Evolutionary conservation across 2,329 filamentous ascomycete genomes (phyloP).

Genomic region (Ophiocordyceps camponoti-saundersi): DNA sequence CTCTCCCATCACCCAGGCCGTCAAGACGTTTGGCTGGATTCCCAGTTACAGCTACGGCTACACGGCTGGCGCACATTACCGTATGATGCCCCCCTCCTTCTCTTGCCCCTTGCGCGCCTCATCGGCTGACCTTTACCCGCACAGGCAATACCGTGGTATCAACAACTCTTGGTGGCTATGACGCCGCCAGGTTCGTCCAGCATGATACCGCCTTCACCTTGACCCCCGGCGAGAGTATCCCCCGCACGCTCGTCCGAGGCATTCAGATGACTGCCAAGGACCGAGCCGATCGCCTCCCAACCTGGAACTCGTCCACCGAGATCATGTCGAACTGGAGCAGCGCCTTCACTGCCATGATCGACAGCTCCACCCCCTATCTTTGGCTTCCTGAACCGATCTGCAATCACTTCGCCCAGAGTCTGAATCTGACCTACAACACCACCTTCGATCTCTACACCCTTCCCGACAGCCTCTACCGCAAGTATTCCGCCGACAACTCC

Average conservation of each 20-base stretch:
- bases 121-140: conserved; percentile 3
- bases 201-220: conserved; percentile 45
- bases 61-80: conserved; percentile 59
- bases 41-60: conserved; percentile 61
- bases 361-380: conserved; percentile 46
- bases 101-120: background rate
- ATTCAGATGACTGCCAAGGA: conserved; percentile 23
- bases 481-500: conserved; percentile 23
- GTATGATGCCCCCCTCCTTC: conserved; percentile 21
- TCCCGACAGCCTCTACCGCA: conserved; percentile 34
- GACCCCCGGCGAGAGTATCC: conserved; percentile 35
- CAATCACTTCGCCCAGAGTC: conserved; percentile 42
- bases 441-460: conserved; percentile 48
- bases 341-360: conserved; percentile 36
- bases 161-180: conserved; percentile 55
- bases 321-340: conserved; percentile 27
- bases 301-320: conserved; percentile 22
- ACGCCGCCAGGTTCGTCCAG: conserved; percentile 40
- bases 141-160: conserved; percentile 28
- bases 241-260: conserved; percentile 42
- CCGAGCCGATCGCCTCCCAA: conserved; percentile 10
- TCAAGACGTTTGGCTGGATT: conserved; percentile 41
- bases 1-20: conserved; percentile 36
- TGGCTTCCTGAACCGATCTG: conserved; percentile 46
- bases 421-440: conserved; percentile 49